These are phyloP conservation scores for Pichia eremophila DNA, from an alignment of 805 yeast genomes.

Conservation along the genomic window DNA sequence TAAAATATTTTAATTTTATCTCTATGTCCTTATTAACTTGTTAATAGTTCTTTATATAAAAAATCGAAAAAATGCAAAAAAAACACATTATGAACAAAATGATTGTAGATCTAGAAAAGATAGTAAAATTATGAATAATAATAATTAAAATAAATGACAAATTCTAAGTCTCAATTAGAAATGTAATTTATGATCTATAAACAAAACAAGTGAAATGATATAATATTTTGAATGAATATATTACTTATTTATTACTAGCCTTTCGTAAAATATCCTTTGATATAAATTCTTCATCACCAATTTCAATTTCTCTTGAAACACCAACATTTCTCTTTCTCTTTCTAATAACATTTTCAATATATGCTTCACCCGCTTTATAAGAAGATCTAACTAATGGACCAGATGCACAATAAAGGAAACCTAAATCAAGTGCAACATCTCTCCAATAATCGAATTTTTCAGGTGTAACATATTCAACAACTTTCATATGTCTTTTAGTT, in stretches of 20 bases:
- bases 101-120: no score
- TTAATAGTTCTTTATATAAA: neutral
- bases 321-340: constrained; percentile 49
- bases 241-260: neutral
- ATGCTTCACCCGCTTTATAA: constrained; percentile 97
- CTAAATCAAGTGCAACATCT: constrained; percentile 73
- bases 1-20: neutral
- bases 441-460: constrained; percentile 94
- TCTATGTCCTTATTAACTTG: neutral
- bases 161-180: no score
- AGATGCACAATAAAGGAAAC: constrained; percentile 92
- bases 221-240: no score
- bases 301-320: constrained; percentile 24
- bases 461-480: constrained; percentile 88
- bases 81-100: no score
- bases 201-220: no score
- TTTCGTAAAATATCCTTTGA: constrained; percentile 18
- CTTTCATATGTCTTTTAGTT: constrained; percentile 97
- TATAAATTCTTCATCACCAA: constrained; percentile 23
- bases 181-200: no score
- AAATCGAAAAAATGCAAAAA: no score
- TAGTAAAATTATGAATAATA: no score
- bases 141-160: no score
- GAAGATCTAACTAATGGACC: constrained; percentile 96
- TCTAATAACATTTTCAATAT: constrained; percentile 84